A percentile compares a stretch with the other conserved stretches of the same genome.
Evolutionary conservation across 2,329 filamentous ascomycete genomes (phyloP).

Genomic region (Aspergillus fischeri): DNA sequence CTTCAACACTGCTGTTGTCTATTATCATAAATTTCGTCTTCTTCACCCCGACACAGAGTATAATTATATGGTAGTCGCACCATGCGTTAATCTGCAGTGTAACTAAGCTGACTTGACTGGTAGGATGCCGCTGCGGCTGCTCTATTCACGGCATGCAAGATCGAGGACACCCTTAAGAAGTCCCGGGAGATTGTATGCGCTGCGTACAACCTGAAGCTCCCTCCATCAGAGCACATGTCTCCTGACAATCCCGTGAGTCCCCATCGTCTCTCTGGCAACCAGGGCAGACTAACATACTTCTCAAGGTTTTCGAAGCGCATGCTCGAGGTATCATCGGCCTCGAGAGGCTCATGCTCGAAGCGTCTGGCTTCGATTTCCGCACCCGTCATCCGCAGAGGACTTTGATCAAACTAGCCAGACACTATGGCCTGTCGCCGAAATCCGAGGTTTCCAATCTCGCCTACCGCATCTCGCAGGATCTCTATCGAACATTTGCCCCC

Average conservation of each 20-base stretch:
- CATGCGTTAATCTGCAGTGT: not conserved
- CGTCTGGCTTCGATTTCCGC: slow-evolving; percentile 89
- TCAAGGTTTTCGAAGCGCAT: slow-evolving; percentile 71
- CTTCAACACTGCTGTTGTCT: slow-evolving; percentile 84
- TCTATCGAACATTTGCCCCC: slow-evolving; percentile 90
- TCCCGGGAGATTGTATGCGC: slow-evolving; percentile 88
- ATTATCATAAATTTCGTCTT: slow-evolving; percentile 91
- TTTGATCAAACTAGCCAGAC: slow-evolving; percentile 71
- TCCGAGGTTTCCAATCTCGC: slow-evolving; percentile 60
- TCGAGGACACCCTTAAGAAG: slow-evolving; percentile 97
- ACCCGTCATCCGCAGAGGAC: slow-evolving; percentile 82
- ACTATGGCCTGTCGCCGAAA: slow-evolving; percentile 51
- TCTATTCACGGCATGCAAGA: slow-evolving; percentile 91
- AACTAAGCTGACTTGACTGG: slow-evolving; percentile 2
- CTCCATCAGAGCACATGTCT: slow-evolving; percentile 63
- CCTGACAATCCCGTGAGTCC: slow-evolving; percentile 72
- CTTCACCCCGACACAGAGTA: slow-evolving; percentile 82
- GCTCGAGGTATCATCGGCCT: slow-evolving; percentile 81
- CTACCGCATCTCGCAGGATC: slow-evolving; percentile 79
- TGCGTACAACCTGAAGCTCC: slow-evolving; percentile 76
- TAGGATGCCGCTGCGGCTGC: slow-evolving; percentile 82
- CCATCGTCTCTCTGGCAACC: not conserved
- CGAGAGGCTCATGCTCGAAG: slow-evolving; percentile 88
- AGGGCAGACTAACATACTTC: not conserved
- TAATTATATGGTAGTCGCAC: slow-evolving; percentile 55